Evolutionary conservation across 768 basidiomycete species (phyloP).

Genomic region (Mycena leptocephala): DNA sequence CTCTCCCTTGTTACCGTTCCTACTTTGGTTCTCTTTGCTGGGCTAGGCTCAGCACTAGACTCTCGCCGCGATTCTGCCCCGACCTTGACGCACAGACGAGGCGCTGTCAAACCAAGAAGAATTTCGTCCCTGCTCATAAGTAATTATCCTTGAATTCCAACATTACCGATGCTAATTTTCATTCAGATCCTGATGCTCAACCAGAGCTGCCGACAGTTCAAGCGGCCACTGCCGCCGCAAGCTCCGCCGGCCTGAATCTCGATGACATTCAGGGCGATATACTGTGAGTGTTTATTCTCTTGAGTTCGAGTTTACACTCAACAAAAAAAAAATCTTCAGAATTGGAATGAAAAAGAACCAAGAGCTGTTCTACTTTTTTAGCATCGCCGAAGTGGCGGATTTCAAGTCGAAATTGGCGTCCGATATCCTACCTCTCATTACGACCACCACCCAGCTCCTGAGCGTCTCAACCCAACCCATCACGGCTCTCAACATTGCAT

Average conservation of each 20-base stretch:
- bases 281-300: constrained; percentile 48
- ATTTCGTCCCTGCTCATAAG: constrained; percentile 15
- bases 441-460: constrained; percentile 59
- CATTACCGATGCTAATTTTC: background rate
- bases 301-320: background rate
- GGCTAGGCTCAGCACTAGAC: background rate
- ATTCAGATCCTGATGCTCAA: constrained; percentile 4
- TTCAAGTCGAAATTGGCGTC: constrained; percentile 60
- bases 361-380: constrained; percentile 68
- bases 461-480: constrained; percentile 41
- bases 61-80: background rate
- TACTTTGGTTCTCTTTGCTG: constrained; percentile 1
- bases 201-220: constrained; percentile 6
- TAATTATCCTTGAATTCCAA: background rate
- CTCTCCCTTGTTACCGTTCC: background rate
- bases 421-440: constrained; percentile 61
- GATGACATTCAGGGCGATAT: constrained; percentile 66
- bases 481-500: constrained; percentile 67
- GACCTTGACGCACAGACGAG: background rate
- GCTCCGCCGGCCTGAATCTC: constrained; percentile 42
- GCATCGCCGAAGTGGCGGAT: constrained; percentile 57
- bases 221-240: constrained; percentile 6
- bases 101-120: constrained; percentile 2
- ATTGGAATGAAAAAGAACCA: constrained; percentile 72
- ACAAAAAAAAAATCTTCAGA: constrained; percentile 47